Evolutionary conservation across 2,329 filamentous ascomycete species (phyloP), one percentile per base, ranked within the genome.

Genomic region (Aspergillus tanneri): DNA sequence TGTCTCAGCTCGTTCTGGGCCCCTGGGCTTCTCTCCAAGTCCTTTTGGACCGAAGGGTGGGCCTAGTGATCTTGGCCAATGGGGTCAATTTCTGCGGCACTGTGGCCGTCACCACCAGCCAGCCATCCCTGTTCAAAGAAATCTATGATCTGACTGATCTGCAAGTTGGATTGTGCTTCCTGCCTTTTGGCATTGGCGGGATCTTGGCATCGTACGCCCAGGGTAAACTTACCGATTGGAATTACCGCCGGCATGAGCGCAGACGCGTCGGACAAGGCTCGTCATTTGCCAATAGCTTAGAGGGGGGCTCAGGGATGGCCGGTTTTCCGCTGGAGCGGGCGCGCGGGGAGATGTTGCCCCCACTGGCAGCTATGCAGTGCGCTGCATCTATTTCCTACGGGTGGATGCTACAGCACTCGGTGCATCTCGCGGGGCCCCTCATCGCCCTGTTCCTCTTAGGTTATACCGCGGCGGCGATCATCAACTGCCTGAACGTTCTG

Each of bases 221-320:
- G 16, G 71, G 70, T 2, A 60, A 62, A n/a, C 52, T 74, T 7
- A 52, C 76, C 3, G 74, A 77, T 49, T 70, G 65, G 59, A 75
- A 75, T 35, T 77, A 72, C 53, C 59, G 62, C 4, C 62, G 69
- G 5, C 59, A 70, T 7, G 69, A 76, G 78, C 0, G 73, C 72
- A 4, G 67, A 75, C 3, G 76, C 78, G 51, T 58, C 66, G 10
- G 49, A 69, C 5, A 69, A 81, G 80, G 53, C 60, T 64, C 18
- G 75, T 77, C 58, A 69, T 70, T 55, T 68, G 76, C 43, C 67
- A 80, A 9, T 67, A 80, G 50, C 70, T n/a, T n/a, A n/a, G n/a
- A n/a, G n/a, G n/a, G n/a, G n/a, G n/a, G n/a, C n/a, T n/a, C 78
- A 32, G 69, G 65, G 3, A 58, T 75, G 4, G 57, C 60, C 52